Evolutionary conservation across 441 rosid genomes (phyloP).

Genomic region (Macaranga tanarius): DNA sequence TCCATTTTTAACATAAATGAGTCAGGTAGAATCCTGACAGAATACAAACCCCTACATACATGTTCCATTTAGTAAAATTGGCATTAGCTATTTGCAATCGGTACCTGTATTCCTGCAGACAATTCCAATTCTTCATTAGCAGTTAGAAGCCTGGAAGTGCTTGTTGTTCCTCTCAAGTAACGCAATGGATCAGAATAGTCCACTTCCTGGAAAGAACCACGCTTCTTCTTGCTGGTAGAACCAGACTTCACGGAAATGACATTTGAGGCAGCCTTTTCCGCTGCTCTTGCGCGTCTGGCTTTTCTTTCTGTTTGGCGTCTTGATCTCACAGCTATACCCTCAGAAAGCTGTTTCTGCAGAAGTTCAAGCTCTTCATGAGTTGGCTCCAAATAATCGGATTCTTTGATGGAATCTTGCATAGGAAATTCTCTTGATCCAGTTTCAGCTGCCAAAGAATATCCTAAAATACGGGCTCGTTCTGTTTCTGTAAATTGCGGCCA

Average conservation of each 20-base stretch:
- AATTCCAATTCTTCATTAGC: slow-evolving; percentile 65
- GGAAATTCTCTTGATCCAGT: slow-evolving; percentile 31
- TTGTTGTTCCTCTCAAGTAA: slow-evolving; percentile 65
- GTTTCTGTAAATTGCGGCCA: slow-evolving; percentile 52
- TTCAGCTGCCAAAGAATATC: slow-evolving; percentile 45
- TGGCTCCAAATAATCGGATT: slow-evolving; percentile 51
- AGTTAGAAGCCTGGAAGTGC: slow-evolving; percentile 73
- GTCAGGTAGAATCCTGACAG: too few relatives aligned
- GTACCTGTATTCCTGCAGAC: slow-evolving; percentile 92
- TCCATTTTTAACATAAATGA: background rate
- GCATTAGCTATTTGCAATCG: slow-evolving; percentile 6
- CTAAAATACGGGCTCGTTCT: slow-evolving; percentile 57
- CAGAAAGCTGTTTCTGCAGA: slow-evolving; percentile 55
- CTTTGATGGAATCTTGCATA: slow-evolving; percentile 27
- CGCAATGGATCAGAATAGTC: slow-evolving; percentile 80
- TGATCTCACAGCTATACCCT: slow-evolving; percentile 68
- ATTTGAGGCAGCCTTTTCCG: slow-evolving; percentile 56
- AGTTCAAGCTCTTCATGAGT: slow-evolving; percentile 49
- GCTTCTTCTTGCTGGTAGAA: slow-evolving; percentile 59
- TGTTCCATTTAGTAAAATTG: slow-evolving; percentile 3
- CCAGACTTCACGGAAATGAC: slow-evolving; percentile 51
- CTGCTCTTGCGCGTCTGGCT: slow-evolving; percentile 66
- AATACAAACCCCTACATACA: background rate
- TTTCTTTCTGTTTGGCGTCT: slow-evolving; percentile 73
- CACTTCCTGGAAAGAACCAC: slow-evolving; percentile 48